A percentile compares a stretch with the other conserved stretches of the same genome.
phyloP scores from a whole-genome alignment of 805 yeast species.

The Zygoascus biomembranicola region DNA sequence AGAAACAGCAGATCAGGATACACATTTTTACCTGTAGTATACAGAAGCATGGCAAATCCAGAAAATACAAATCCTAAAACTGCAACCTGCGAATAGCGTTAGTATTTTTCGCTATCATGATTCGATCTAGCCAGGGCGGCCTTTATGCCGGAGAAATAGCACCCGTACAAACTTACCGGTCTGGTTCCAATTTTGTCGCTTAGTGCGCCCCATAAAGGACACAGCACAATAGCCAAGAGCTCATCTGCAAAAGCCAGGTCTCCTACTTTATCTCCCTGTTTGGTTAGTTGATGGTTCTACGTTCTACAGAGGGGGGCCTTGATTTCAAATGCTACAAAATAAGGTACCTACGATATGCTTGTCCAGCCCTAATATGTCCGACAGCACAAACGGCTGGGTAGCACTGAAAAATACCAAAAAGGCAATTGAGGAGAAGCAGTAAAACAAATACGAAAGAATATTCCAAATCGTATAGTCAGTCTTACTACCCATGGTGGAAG shows the following conservation, averaged over 20 bases:
- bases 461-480: slow-evolving; percentile 2
- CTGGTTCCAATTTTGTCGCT: slow-evolving; percentile 58
- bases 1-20: slow-evolving; percentile 44
- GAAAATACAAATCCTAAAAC: slow-evolving; percentile 40
- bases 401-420: slow-evolving; percentile 37
- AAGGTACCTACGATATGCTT: slow-evolving; percentile 20
- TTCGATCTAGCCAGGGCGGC: no score
- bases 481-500: not conserved
- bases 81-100: slow-evolving; percentile 27
- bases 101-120: no score
- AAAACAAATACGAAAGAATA: slow-evolving; percentile 23
- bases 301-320: not conserved
- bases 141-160: not conserved
- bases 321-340: no score
- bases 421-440: slow-evolving; percentile 35
- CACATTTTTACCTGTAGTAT: slow-evolving; percentile 38
- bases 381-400: slow-evolving; percentile 38
- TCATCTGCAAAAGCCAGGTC: slow-evolving; percentile 53
- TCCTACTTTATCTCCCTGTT: slow-evolving; percentile 39
- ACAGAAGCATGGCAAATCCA: slow-evolving; percentile 41
- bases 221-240: slow-evolving; percentile 39
- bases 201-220: slow-evolving; percentile 58
- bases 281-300: not conserved
- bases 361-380: slow-evolving; percentile 29
- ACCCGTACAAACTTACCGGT: slow-evolving; percentile 17